These are phyloP conservation scores for Fusarium tjaetaba DNA, from an alignment of 2,329 filamentous ascomycete species.

Conservation along the genomic window DNA sequence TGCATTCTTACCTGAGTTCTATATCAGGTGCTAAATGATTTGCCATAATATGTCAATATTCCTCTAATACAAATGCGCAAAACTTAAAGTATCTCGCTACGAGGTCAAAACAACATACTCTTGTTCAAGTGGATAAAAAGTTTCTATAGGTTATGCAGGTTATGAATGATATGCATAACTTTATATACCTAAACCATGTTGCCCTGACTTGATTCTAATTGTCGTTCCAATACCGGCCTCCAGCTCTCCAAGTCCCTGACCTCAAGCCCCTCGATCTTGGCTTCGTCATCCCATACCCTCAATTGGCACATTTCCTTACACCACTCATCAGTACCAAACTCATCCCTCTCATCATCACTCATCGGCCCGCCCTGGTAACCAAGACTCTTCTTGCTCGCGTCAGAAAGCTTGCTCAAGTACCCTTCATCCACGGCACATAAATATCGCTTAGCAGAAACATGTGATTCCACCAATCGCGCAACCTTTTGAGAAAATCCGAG, in stretches of 20 bases:
- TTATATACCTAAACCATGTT: fast-evolving
- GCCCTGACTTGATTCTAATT: not conserved
- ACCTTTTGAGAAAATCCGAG: not conserved
- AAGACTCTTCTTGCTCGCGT: not conserved
- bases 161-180: fast-evolving
- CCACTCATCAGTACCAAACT: not conserved
- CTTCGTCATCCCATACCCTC: not conserved
- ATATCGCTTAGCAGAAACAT: not conserved
- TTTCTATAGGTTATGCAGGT: fast-evolving
- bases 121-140: too few species aligned
- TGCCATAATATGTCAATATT: too few species aligned
- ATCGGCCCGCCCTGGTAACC: not conserved
- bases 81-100: too few species aligned
- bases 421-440: not conserved
- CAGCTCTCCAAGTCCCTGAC: not conserved
- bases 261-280: not conserved
- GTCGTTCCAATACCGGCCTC: not conserved
- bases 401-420: not conserved
- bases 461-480: not conserved
- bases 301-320: not conserved
- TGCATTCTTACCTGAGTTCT: too few species aligned
- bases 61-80: too few species aligned
- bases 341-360: not conserved
- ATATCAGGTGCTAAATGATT: too few species aligned
- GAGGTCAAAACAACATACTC: too few species aligned